Base-by-base conservation (phyloP, 305 asterid genomes). In the Salvia sclarea region DNA sequence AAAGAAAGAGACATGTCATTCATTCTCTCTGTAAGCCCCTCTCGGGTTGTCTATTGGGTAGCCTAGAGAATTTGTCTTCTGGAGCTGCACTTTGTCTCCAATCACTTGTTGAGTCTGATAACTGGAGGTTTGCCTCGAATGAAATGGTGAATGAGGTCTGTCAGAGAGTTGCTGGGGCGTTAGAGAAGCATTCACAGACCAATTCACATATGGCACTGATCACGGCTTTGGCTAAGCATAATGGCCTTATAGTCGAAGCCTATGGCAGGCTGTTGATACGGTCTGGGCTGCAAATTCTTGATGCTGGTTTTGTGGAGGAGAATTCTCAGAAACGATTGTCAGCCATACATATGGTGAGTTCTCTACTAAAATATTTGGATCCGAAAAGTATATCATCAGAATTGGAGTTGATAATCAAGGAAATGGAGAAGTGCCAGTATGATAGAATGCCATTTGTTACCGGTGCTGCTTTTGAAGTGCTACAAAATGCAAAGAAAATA, bases 1-100 rank as follows among this genome's bases (percentile, higher is more conserved):
- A 86, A 18, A 83, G 80, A 84, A 95, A 91, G 78, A 84, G 84
- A 58, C 56, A 61, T 41, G 80, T 89, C 18, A 83, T 95, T 64
- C 87, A 74, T 66, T 80, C 91, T 56, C 88, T 95, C 10, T 86
- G 91, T 25, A 86, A 85, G 79, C 99, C 99, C 11, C 92, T 95
- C 55, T 91, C 92, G 0, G 92, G 86, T 79, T 86, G 95, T 68
- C 92, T 91, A 62, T 84, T 95, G 81, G 87, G 83, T 25, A 82
- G 91, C 80, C 90, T 84, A 37, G 96, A 91, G 48, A 82, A 77
- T 70, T 78, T 91, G 9, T 91, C 98, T 68, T 89, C 94, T 59
- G 96, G 98, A 16, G 92, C 95, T 73, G 98, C 99, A 61, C 91
- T 95, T 66, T 91, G 97, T 69, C 61, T 91, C 54, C 95, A 89